A percentile compares a stretch with the other conserved stretches of the same genome.
Conservation (phyloP, 2,329 filamentous ascomycete genomes). For the Cladobotryum mycophilum region DNA sequence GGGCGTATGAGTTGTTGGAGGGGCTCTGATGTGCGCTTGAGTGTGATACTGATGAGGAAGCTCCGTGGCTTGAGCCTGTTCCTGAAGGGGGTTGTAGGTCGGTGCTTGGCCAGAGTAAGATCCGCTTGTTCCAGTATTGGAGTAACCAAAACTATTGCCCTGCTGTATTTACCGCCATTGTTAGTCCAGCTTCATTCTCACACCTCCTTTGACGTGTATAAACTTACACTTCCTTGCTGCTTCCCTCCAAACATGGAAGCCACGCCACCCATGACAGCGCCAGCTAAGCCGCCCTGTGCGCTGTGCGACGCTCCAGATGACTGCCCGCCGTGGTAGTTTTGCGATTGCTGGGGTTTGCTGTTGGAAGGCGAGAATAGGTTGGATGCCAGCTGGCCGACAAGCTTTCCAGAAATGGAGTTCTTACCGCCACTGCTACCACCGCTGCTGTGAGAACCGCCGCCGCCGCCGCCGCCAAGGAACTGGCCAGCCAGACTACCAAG, state of each 20-base stretch:
- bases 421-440: slow-evolving; percentile 25
- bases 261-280: slow-evolving; percentile 49
- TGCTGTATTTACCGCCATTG: slow-evolving; percentile 17
- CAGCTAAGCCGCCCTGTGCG: slow-evolving; percentile 43
- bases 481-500: slow-evolving; percentile 43
- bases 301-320: slow-evolving; percentile 32
- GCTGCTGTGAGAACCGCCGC: slow-evolving; percentile 25
- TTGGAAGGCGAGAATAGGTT: slow-evolving; percentile 44
- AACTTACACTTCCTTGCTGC: slow-evolving; percentile 29
- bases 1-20: slow-evolving; percentile 13
- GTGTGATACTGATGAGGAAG: slow-evolving; percentile 21
- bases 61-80: slow-evolving; percentile 16
- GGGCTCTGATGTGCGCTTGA: slow-evolving; percentile 22
- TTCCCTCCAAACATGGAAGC: slow-evolving; percentile 48
- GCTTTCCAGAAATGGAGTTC: slow-evolving; percentile 43
- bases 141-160: slow-evolving; percentile 58
- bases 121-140: slow-evolving; percentile 46
- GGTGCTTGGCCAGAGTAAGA: slow-evolving; percentile 59
- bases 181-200: slow-evolving; percentile 10
- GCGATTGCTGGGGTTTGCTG: slow-evolving; percentile 39
- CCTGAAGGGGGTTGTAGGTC: slow-evolving; percentile 31
- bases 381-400: slow-evolving; percentile 51
- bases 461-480: slow-evolving; percentile 36
- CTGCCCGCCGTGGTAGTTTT: slow-evolving; percentile 46
- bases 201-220: background rate